These are phyloP conservation scores for Isoetes taiwanensis DNA, from an alignment of 75 land plant genomes.

Conservation along the genomic window DNA sequence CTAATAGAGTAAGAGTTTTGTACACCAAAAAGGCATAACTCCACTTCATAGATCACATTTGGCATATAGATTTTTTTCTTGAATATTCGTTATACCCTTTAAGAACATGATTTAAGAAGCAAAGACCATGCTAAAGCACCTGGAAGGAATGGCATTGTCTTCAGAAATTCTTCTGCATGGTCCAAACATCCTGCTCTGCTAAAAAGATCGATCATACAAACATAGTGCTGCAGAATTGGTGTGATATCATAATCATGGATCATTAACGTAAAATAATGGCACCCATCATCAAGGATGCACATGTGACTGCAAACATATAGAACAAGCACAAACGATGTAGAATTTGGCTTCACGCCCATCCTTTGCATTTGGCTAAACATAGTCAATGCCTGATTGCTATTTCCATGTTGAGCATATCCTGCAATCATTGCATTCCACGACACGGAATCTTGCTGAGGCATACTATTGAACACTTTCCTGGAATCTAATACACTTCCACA, in stretches of 20 bases:
- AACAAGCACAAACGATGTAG: not conserved
- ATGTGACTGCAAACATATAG: not conserved
- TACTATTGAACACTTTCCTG: conserved; percentile 7
- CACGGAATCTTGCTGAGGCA: conserved; percentile 7
- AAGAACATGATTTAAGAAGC: too few species aligned
- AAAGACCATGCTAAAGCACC: too few species aligned
- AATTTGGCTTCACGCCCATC: conserved; percentile 1
- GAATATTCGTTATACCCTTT: too few species aligned
- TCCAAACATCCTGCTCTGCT: not conserved
- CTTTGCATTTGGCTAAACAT: not conserved
- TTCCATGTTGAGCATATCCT: not conserved
- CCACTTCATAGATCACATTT: too few species aligned
- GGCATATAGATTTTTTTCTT: too few species aligned
- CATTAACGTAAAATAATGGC: not conserved
- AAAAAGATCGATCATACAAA: not conserved
- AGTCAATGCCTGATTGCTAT: not conserved
- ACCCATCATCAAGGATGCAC: not conserved
- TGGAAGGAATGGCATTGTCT: not conserved
- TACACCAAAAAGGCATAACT: too few species aligned
- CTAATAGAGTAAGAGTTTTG: too few species aligned
- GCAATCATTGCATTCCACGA: not conserved
- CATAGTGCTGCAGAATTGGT: not conserved
- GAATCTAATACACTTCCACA: conserved; percentile 7
- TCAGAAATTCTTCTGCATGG: not conserved
- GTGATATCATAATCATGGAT: not conserved